Evolutionary conservation across 768 basidiomycete genomes (phyloP), one percentile per base, ranked within the genome.

Genomic region (Mycena epipterygia): DNA sequence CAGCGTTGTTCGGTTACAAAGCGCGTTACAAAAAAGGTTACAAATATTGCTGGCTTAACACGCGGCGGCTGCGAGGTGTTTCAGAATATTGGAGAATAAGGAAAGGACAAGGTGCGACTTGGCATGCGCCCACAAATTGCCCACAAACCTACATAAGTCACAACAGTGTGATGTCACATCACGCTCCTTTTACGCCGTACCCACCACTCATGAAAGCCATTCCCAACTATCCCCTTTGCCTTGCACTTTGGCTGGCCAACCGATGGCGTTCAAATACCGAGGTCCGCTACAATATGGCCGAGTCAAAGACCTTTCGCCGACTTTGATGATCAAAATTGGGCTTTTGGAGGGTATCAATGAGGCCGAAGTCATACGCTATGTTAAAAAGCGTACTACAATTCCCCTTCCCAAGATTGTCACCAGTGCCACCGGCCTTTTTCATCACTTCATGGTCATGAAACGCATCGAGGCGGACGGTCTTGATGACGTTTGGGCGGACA

Each of bases 391-490:
- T 19, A 59, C 57, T 21, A 44, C 57, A n/a, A 59, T 59, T 29
- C 57, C 53, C 8, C 32, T 13, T 33, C 52, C 52, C 19, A 3
- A 33, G 37, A 44, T 59, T 7, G 41, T 44, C 11, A 21, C 21
- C 41, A 59, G 57, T 13, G 57, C 57, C 41, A 44, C 41, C 29
- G 57, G 41, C 9, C 0, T 44, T 21, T 12, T 59, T 0, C 41
- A 44, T 12, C 57, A 59, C 25, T 59, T 59, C 29, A 59, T 59
- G 57, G 41, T 59, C 41, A 44, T 59, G 57, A 59, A 59, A 25
- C 25, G 39, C 25, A 58, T 58, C 11, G 39, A 41, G 16, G 57
- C 39, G 2, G 39, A 29, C 5, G 39, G 39, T 41, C 57, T 59
- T n/a, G 57, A 59, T 13, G 13, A 2, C 29, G 39, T 44, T 7